phyloP scores from a whole-genome alignment of 2,329 filamentous ascomycete species.

The Xenoacremonium recifei region DNA sequence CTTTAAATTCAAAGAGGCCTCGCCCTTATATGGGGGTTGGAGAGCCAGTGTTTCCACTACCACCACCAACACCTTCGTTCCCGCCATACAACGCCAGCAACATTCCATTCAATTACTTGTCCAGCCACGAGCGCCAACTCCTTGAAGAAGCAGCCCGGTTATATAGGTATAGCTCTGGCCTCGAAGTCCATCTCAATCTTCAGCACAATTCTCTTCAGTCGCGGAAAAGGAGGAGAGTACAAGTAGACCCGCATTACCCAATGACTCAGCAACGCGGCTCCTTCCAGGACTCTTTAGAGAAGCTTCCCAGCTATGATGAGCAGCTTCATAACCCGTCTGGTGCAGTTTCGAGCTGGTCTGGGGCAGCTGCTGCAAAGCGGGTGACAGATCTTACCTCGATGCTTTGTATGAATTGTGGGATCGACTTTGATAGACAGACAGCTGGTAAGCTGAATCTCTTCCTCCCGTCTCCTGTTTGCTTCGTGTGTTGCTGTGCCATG shows the following conservation, averaged over 20 bases:
- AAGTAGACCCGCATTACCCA: constrained; percentile 25
- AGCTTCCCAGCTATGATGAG: constrained; percentile 23
- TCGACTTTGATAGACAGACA: constrained; percentile 22
- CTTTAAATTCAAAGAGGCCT: constrained; percentile 29
- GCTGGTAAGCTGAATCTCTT: constrained; percentile 28
- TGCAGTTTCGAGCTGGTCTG: constrained; percentile 19
- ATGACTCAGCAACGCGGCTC: constrained; percentile 29
- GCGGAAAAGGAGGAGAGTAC: constrained; percentile 33
- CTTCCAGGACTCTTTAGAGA: constrained; percentile 31
- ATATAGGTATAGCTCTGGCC: constrained; percentile 31
- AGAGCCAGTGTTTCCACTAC: constrained; percentile 19
- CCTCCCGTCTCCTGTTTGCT: neutral
- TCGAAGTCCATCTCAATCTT: constrained; percentile 28
- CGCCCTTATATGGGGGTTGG: constrained; percentile 24
- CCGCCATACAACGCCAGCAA: too few relatives aligned
- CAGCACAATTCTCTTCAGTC: constrained; percentile 21
- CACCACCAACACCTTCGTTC: constrained; percentile 17
- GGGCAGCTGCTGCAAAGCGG: constrained; percentile 26
- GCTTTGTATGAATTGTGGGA: constrained; percentile 33
- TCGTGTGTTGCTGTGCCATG: neutral
- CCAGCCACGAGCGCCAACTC: constrained; percentile 23
- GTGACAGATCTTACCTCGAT: constrained; percentile 28
- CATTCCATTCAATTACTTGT: constrained; percentile 23
- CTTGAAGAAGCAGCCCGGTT: constrained; percentile 27
- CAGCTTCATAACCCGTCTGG: constrained; percentile 18